Base-by-base conservation (phyloP, 2,329 filamentous ascomycete species). In the Hawksworthiomyces lignivorus region DNA sequence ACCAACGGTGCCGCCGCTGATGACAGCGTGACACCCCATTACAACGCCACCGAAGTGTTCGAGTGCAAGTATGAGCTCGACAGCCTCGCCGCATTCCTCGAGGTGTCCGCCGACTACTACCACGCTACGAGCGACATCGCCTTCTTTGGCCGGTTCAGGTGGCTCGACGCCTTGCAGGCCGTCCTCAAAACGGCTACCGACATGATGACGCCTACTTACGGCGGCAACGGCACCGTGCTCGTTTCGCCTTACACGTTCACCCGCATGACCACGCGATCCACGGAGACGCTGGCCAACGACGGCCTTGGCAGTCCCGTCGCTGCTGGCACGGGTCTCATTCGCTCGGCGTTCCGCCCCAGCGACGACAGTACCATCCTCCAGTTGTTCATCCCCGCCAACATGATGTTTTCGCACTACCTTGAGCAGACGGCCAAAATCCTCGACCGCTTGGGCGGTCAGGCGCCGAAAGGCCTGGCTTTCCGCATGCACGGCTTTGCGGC, bases 1-100 rank as follows among this genome's bases (percentile, higher is more conserved):
- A 54, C 62, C 8, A 83, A 83, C 54, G 61, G 68, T 3, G 75
- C 72, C 11, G 72, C 72, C 38, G 75, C 74, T 39, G 72, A 73
- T n/a, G 83, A 86, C 58, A 53, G 62, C 54, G 63, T 68, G 62
- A 77, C 48, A 68, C 85, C 87, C 0, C 63, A 70, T 21, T 82
- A 85, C 20, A 84, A 84, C 53, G 70, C 73, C 2, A 69, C 69
- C 2, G 71, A 80, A 28, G 88, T 94, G 0, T 96, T 92, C 56
- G 90, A 96, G 61, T 96, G 90, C 73, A 96, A 96, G 62, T 96
- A 92, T 61, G 90, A 96, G 64, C 78, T 96, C 34, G 89, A 96
- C 65, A 90, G 85, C 10, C 73, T 96, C 2, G 87, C 89, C 1
- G 81, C 87, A 22, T 96, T 96, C 61, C 70, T 97, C 7, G 78